phyloP scores from a whole-genome alignment of 2,329 filamentous ascomycete genomes.

The Cordyceps javanica region DNA sequence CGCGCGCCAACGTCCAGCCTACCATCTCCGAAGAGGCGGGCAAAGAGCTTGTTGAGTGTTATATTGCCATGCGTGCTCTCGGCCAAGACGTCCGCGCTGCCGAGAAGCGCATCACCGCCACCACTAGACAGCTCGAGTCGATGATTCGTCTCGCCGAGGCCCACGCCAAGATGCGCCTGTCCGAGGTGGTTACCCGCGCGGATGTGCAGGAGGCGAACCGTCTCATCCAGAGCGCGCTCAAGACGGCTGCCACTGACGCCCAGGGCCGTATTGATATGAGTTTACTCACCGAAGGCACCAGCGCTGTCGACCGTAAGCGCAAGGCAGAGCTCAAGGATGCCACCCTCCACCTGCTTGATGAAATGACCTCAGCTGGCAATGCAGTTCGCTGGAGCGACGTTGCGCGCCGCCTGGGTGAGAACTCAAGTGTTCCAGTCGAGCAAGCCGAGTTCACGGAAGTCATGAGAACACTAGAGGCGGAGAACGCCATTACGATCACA shows the following conservation, averaged over 20 bases:
- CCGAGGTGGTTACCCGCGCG: slow-evolving; percentile 63
- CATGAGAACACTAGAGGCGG: slow-evolving; percentile 72
- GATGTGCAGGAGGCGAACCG: slow-evolving; percentile 90
- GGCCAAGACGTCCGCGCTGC: slow-evolving; percentile 80
- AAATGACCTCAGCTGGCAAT: slow-evolving; percentile 63
- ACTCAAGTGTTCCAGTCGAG: slow-evolving; percentile 65
- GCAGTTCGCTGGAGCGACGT: slow-evolving; percentile 75
- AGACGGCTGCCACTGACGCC: slow-evolving; percentile 92
- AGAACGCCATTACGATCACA: slow-evolving; percentile 71
- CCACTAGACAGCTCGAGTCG: slow-evolving; percentile 90
- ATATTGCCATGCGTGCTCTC: slow-evolving; percentile 91
- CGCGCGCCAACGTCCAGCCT: slow-evolving; percentile 79
- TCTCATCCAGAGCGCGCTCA: slow-evolving; percentile 87
- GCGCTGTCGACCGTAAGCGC: slow-evolving; percentile 74
- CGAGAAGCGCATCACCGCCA: slow-evolving; percentile 95
- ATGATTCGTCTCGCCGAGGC: slow-evolving; percentile 98
- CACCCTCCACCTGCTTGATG: slow-evolving; percentile 69
- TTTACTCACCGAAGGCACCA: slow-evolving; percentile 88
- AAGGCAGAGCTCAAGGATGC: slow-evolving; percentile 80
- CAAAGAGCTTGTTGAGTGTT: slow-evolving; percentile 77
- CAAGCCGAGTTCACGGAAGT: slow-evolving; percentile 76
- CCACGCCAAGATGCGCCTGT: slow-evolving; percentile 95
- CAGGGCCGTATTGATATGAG: slow-evolving; percentile 96
- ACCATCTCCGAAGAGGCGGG: slow-evolving; percentile 72
- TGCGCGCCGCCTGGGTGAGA: slow-evolving; percentile 64